phyloP scores from a whole-genome alignment of 768 basidiomycete genomes.

The Xerocomellus intermedius region DNA sequence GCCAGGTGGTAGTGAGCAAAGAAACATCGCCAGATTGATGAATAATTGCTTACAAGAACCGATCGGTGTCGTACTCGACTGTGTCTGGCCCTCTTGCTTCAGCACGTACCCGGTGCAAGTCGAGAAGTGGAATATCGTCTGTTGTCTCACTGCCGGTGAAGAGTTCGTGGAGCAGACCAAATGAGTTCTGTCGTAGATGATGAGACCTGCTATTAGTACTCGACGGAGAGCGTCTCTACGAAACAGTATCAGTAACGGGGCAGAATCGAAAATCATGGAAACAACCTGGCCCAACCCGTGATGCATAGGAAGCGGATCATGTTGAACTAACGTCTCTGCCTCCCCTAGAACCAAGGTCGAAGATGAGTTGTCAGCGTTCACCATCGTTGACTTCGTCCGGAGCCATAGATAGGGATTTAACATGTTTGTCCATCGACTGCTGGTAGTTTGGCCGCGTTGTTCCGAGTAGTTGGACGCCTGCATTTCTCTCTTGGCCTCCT shows the following conservation, averaged over 20 bases:
- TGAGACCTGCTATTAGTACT: slow-evolving; percentile 34
- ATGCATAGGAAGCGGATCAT: slow-evolving; percentile 43
- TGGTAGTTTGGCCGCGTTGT: slow-evolving; percentile 51
- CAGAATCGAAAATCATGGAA: background rate
- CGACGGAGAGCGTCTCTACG: slow-evolving; percentile 17
- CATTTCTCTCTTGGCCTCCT: slow-evolving; percentile 80
- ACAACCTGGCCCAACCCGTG: slow-evolving; percentile 32
- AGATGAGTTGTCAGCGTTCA: slow-evolving; percentile 69
- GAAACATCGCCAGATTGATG: background rate
- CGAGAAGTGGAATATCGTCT: slow-evolving; percentile 59
- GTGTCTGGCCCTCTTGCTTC: slow-evolving; percentile 31
- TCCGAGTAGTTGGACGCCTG: slow-evolving; percentile 74
- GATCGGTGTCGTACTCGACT: slow-evolving; percentile 63
- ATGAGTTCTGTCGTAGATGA: slow-evolving; percentile 56
- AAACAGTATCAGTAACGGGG: slow-evolving; percentile 13
- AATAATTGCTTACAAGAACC: slow-evolving; percentile 58
- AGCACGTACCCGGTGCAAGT: slow-evolving; percentile 41
- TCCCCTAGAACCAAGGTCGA: slow-evolving; percentile 76
- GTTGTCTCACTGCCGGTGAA: slow-evolving; percentile 56
- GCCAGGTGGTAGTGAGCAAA: slow-evolving; percentile 1
- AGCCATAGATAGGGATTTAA: slow-evolving; percentile 90
- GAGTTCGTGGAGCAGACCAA: slow-evolving; percentile 60
- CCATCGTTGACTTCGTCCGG: slow-evolving; percentile 66
- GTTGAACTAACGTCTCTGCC: slow-evolving; percentile 71
- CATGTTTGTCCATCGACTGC: slow-evolving; percentile 59